Conservation (phyloP, 176 grass and related monocot genomes). For the Carex cristatella region DNA sequence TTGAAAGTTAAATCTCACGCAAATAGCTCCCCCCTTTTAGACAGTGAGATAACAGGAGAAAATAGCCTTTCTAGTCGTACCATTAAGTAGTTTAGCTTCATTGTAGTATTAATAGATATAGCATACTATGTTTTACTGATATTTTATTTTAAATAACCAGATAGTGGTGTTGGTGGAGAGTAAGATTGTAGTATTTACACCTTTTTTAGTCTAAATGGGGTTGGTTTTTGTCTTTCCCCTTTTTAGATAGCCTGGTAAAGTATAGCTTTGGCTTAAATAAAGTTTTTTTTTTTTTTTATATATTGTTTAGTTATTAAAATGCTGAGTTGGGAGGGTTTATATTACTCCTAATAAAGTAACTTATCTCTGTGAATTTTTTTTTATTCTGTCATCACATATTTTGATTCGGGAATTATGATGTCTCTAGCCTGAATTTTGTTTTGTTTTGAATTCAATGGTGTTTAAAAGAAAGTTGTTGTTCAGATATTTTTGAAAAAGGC, state of each 20-base stretch:
- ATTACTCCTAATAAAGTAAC: neutral
- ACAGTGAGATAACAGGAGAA: conserved; percentile 21
- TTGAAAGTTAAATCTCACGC: conserved; percentile 17
- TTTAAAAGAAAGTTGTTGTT: neutral
- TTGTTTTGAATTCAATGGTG: neutral
- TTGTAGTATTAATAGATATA: conserved; percentile 20
- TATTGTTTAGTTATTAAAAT: neutral
- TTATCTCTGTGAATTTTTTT: neutral
- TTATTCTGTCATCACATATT: neutral
- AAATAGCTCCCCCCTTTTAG: conserved; percentile 18
- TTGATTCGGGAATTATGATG: neutral
- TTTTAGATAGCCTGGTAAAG: conserved; percentile 5
- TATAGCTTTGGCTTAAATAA: conserved; percentile 4
- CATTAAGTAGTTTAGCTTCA: conserved; percentile 18
- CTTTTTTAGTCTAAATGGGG: conserved; percentile 20
- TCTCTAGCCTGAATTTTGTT: neutral
- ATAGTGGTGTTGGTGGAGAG: conserved; percentile 4
- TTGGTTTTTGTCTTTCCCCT: neutral
- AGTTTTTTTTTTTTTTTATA: neutral
- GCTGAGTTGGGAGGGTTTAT: neutral
- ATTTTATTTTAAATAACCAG: neutral
- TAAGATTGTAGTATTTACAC: conserved; percentile 11
- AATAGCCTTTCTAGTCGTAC: conserved; percentile 4
- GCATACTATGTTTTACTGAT: neutral
- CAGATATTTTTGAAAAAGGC: too few relatives aligned